phyloP scores from a whole-genome alignment of 2,329 filamentous ascomycete genomes.

The Ceratocystis colombiana region DNA sequence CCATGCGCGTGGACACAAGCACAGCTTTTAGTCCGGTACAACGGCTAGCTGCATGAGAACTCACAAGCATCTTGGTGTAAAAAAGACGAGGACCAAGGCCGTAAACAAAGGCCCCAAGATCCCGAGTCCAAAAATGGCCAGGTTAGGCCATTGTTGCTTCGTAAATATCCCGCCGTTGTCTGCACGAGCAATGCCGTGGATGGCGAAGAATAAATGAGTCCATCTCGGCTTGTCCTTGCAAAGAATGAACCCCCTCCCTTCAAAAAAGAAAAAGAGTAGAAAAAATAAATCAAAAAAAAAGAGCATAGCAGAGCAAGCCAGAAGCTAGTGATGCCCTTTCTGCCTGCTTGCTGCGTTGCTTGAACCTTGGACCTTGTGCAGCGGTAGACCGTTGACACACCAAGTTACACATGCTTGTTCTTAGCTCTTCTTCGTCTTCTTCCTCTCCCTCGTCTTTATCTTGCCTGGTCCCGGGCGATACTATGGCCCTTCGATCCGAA shows the following conservation, averaged over 20 bases:
- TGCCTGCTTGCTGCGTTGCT: background rate
- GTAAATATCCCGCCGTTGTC: background rate
- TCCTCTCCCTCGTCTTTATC: background rate
- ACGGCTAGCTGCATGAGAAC: conserved; percentile 4
- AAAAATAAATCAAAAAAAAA: too few species aligned
- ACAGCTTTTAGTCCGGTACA: background rate
- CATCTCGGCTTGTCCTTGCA: conserved; percentile 2
- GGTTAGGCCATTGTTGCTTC: background rate
- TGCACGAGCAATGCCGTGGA: too few species aligned
- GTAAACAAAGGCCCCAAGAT: too few species aligned
- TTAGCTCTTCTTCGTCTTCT: background rate
- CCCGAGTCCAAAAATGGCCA: background rate
- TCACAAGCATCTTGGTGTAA: background rate
- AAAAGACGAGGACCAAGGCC: background rate
- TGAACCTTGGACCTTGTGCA: background rate
- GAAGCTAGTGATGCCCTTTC: background rate
- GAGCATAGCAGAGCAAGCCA: too few species aligned
- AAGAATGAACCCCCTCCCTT: too few species aligned
- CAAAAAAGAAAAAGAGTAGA: too few species aligned
- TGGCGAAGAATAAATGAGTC: background rate
- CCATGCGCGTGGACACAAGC: background rate
- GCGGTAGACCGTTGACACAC: background rate
- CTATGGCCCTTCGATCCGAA: background rate
- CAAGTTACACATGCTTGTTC: background rate
- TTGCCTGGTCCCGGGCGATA: conserved; percentile 1